Evolutionary conservation across 2,329 filamentous ascomycete genomes (phyloP), one percentile per base, ranked within the genome.

Genomic region (Venturiaceae sp.): DNA sequence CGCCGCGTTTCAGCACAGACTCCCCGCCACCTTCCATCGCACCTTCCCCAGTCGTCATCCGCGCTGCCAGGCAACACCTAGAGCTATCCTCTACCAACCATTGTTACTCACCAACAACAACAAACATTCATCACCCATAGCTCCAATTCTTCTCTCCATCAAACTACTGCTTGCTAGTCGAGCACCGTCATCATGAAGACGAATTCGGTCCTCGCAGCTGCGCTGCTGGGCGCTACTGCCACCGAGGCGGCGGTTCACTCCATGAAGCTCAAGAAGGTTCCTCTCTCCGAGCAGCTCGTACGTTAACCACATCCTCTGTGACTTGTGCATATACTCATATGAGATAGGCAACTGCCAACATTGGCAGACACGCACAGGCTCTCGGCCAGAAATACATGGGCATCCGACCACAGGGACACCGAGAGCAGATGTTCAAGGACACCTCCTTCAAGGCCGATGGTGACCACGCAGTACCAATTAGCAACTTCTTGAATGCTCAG

Each of bases 401-500:
- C 64, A 74, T 85, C 67, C 86, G 88, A 53, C 77, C 86, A 64
- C 74, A 75, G 64, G 64, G 65, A 32, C 87, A 90, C 66, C 76
- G 81, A 69, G 83, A 92, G 65, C 84, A 86, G 72, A 85, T 95
- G 74, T 95, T 96, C 81, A 86, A 85, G 71, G 83, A 88, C 66
- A 82, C 84, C 59, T 82, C 85, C 56, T 76, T 89, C 69, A 79
- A 86, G 65, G 75, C 79, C 59, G 81, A 88, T 63, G 81, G 83
- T 60, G 77, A 78, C 61, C 92, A 97, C 75, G 83, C 86, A 60
- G 88, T 99, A 44, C 89, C 92, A 60, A 86, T 99, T 67, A 89
- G 85, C 77, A 99, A 99, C 85, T 99, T 96, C 79, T 79, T 97
- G 80, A 99, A 99, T 71, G 94, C 94, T 60, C 94, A 99, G 77